Percentiles rank a stretch among this genome's conserved stretches.
Conservation (phyloP, 306 rosid genomes). For the Quercus berberidifolia region DNA sequence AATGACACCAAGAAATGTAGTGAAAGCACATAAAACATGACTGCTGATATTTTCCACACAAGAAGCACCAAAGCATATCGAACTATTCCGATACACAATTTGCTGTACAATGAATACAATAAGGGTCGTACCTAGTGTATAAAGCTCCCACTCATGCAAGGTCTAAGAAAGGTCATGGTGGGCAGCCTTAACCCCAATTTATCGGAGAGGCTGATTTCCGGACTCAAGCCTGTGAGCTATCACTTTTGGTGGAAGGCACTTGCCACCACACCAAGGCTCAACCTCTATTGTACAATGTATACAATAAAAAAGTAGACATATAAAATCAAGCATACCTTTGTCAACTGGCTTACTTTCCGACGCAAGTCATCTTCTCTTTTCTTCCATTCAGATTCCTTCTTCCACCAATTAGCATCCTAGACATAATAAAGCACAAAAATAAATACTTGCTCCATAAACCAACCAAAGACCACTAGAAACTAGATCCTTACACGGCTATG, state of each 20-base stretch:
- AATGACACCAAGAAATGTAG: background rate
- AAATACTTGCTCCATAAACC: conserved; percentile 6
- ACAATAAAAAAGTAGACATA: background rate
- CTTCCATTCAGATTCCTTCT: conserved; percentile 59
- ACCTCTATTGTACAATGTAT: background rate
- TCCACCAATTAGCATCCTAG: conserved; percentile 58
- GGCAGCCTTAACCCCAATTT: too few species aligned
- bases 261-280: background rate
- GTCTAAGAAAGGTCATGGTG: too few species aligned
- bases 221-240: too few species aligned
- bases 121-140: too few species aligned
- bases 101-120: background rate
- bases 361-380: conserved; percentile 40
- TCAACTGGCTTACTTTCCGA: conserved; percentile 37
- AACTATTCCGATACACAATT: background rate
- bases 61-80: background rate
- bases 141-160: too few species aligned
- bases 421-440: background rate
- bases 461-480: conserved; percentile 7
- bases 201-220: too few species aligned
- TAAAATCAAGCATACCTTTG: conserved; percentile 38
- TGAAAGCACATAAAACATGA: background rate
- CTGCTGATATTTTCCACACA: background rate
- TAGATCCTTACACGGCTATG: conserved; percentile 4
- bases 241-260: too few species aligned